A percentile compares a stretch with the other conserved stretches of the same genome.
These are phyloP conservation scores for Calonectria hongkongensis DNA, from an alignment of 2,329 filamentous ascomycete genomes.

Conservation along the genomic window DNA sequence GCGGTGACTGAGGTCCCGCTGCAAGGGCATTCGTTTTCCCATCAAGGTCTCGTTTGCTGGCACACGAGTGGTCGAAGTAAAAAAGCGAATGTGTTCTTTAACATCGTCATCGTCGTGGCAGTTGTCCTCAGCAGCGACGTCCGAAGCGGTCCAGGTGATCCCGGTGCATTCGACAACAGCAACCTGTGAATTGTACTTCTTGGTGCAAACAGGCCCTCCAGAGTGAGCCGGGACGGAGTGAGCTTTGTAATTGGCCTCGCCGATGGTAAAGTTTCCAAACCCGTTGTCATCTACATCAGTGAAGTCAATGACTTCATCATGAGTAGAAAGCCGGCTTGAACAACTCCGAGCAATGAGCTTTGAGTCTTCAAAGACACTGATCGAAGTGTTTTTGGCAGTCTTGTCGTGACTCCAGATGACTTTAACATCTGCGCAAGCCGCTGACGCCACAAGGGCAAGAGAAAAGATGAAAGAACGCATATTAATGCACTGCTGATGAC, in stretches of 20 bases:
- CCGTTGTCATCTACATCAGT: conserved; percentile 3
- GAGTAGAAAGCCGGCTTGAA: conserved; percentile 2
- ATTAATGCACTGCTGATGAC: neutral
- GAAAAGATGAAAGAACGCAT: conserved; percentile 1
- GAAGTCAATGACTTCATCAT: conserved; percentile 15
- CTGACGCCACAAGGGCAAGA: conserved; percentile 18
- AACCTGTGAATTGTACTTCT: conserved; percentile 14
- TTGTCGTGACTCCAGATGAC: conserved; percentile 18
- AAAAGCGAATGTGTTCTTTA: conserved; percentile 9
- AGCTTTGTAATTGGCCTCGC: neutral
- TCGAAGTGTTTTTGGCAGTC: conserved; percentile 6
- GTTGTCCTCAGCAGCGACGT: neutral
- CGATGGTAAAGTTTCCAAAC: conserved; percentile 11
- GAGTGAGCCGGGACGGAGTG: conserved; percentile 8
- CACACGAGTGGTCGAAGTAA: neutral
- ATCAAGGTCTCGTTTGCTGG: conserved; percentile 7
- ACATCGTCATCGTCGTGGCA: neutral
- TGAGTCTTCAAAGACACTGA: conserved; percentile 8
- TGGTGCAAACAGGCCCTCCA: conserved; percentile 25
- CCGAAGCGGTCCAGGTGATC: conserved; percentile 4
- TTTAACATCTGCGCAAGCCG: conserved; percentile 9
- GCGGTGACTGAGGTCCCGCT: neutral
- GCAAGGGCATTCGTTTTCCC: neutral
- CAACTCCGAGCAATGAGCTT: conserved; percentile 9
- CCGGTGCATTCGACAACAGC: conserved; percentile 25